Percentiles rank a stretch among this genome's conserved stretches.
phyloP scores from a whole-genome alignment of 192 early-diverging fungal genomes.

The Rhizophagus sp. region DNA sequence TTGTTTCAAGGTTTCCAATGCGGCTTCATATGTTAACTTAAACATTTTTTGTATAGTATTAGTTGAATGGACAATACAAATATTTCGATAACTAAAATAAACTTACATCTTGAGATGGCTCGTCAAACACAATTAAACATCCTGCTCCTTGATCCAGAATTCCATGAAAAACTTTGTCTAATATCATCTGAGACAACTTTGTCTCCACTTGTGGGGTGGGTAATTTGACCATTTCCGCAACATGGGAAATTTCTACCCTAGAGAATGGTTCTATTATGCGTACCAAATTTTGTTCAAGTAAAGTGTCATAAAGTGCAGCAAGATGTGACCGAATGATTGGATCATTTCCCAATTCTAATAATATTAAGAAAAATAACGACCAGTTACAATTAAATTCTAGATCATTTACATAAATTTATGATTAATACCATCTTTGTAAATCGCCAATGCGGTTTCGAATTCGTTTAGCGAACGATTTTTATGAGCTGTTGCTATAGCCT shows the following conservation, averaged over 20 bases:
- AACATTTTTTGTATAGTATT: background rate
- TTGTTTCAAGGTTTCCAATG: conserved; percentile 95
- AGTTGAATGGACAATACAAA: background rate
- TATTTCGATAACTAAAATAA: background rate
- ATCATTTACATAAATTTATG: background rate
- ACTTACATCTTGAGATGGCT: conserved; percentile 78
- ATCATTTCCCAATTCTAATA: conserved; percentile 83
- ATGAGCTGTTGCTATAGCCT: conserved; percentile 90
- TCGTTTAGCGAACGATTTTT: conserved; percentile 96
- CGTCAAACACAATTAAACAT: conserved; percentile 94
- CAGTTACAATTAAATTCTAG: background rate
- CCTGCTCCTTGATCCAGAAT: conserved; percentile 98
- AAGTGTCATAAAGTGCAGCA: conserved; percentile 90
- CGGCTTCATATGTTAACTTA: conserved; percentile 86
- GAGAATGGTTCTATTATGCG: conserved; percentile 99
- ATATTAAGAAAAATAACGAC: background rate
- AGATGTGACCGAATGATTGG: conserved; percentile 93
- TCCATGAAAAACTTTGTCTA: conserved; percentile 94
- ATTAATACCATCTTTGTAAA: conserved; percentile 75
- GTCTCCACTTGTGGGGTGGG: conserved; percentile 92
- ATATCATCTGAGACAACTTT: conserved; percentile 99
- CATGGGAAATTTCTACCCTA: conserved; percentile 93
- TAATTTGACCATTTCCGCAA: conserved; percentile 91
- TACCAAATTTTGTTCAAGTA: conserved; percentile 95
- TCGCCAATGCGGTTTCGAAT: conserved; percentile 89